Base-by-base conservation (phyloP, 2,329 filamentous ascomycete genomes). In the Pezicula neosporulosa region DNA sequence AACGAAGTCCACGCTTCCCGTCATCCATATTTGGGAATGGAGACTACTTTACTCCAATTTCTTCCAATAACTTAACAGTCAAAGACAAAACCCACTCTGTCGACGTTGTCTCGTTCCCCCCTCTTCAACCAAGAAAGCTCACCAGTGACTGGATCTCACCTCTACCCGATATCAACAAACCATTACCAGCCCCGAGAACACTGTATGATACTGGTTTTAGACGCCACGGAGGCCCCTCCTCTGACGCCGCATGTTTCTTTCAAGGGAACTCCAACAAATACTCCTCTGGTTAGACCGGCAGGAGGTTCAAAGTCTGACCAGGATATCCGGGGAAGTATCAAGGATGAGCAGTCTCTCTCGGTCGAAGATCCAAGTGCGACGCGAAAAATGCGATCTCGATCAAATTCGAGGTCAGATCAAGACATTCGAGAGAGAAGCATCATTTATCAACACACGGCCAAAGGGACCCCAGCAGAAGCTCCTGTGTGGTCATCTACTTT, bases 131-230 rank as follows among this genome's bases (percentile, higher is more conserved):
- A 6, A 57, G 61, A 30, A 63, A 60, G 46, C 39, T 45, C 6
- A 63, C 62, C 6, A 56, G 27, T 21, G 62, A 63, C 16, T 63
- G 62, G 62, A 50, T 53, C 30, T 60, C 56, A 10, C 62, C 62
- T 8, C 56, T 65, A 15, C 62, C 62, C 5, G 57, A 56, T 27
- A 60, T 63, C 12, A 43, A 51, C 19, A 42, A 24, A 37, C 43
- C 37, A 10, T n/a, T 44, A 4, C 16, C 38, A 47, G 35, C 47
- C 15, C 46, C 53, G 28, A 39, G 37, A 6, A 57, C 56, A 6
- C 52, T 64, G 8, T 61, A 63, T 38, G 48, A 51, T 12, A 37
- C 60, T 21, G 59, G 59, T 6, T 6, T 44, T 63, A 1, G 61
- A 63, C 51, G 58, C 55, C 1, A 56, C 38, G 13, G 46, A 43